Base-by-base conservation (phyloP, 805 yeast species). In the Yarrowia keelungensis region DNA sequence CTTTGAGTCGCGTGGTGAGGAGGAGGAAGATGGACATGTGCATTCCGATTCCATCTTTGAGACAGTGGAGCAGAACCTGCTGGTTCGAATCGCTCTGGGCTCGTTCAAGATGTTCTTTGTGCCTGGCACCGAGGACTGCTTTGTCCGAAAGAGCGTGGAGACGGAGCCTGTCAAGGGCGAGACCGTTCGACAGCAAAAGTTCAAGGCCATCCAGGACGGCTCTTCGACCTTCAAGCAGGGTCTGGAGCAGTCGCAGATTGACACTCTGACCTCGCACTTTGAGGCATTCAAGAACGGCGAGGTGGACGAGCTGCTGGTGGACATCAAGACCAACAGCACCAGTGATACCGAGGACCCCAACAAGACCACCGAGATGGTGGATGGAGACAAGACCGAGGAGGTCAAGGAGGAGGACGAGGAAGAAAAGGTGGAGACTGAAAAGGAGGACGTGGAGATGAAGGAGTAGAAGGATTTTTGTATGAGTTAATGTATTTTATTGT, bases 41-140 rank as follows among this genome's bases (percentile, higher is more conserved):
- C 59, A 51, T 79, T 86, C 68, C 88, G 69, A 68, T 26, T 42
- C 47, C 32, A 68, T 51, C 50, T 65, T 74, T 43, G 77, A 74
- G 50, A 73, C 71, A 5, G 72, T 70, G 4, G 84, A 84, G 59
- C 87, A 97, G 42, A 89, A 87, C 35, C 80, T 94, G 78, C 87
- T 87, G 74, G 94, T 95, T 19, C 88, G 91, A 58, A 85, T 94
- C 47, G 87, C 93, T 74, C 86, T 87, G 73, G 89, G 89, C 73
- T 86, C 92, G 3, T 95, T 91, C 78, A 84, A 90, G 71, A 79
- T 95, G 74, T 87, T 90, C 75, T 92, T 94, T 76, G 97, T 91
- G 75, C 84, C 89, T 5, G 87, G 84, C 7, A 86, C 97, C 0
- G 86, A 84, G 71, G 99, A 95, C 79, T 89, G 88, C 71, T 92